Conservation (phyloP, 2,329 filamentous ascomycete species). For the Fusarium lateritium region DNA sequence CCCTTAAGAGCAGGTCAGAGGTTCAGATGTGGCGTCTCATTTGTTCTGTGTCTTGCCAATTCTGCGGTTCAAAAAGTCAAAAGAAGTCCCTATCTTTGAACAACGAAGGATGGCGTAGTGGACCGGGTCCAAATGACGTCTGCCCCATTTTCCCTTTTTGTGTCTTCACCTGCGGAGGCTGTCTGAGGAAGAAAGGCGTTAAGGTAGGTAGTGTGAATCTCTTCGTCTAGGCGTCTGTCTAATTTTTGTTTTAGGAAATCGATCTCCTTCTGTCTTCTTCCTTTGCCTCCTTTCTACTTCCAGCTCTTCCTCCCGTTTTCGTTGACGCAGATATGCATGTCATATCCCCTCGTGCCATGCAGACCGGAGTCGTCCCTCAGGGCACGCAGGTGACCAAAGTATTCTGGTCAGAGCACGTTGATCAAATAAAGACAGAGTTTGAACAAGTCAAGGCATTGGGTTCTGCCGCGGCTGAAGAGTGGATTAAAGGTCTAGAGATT, state of each 20-base stretch:
- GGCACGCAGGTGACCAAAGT: conserved; percentile 72
- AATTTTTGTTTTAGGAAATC: conserved; percentile 70
- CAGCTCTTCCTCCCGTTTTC: conserved; percentile 79
- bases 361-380: conserved; percentile 63
- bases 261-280: conserved; percentile 75
- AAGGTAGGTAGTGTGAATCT: conserved; percentile 69
- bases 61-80: conserved; percentile 67
- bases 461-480: conserved; percentile 79
- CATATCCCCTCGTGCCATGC: conserved; percentile 69
- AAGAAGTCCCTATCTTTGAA: conserved; percentile 40
- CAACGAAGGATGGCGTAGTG: conserved; percentile 67
- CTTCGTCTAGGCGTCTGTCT: conserved; percentile 31
- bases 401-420: conserved; percentile 75
- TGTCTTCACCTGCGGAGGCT: conserved; percentile 75
- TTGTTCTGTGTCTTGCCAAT: conserved; percentile 75
- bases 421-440: conserved; percentile 74
- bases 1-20: conserved; percentile 76
- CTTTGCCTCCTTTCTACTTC: conserved; percentile 72
- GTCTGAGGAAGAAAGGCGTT: conserved; percentile 71
- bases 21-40: conserved; percentile 83
- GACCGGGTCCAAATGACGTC: conserved; percentile 73
- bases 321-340: conserved; percentile 73
- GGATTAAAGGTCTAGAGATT: conserved; percentile 80
- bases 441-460: conserved; percentile 76
- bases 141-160: conserved; percentile 80